Conservation (phyloP, 2,329 filamentous ascomycete genomes). For the Stagonosporopsis chrysanthemi region DNA sequence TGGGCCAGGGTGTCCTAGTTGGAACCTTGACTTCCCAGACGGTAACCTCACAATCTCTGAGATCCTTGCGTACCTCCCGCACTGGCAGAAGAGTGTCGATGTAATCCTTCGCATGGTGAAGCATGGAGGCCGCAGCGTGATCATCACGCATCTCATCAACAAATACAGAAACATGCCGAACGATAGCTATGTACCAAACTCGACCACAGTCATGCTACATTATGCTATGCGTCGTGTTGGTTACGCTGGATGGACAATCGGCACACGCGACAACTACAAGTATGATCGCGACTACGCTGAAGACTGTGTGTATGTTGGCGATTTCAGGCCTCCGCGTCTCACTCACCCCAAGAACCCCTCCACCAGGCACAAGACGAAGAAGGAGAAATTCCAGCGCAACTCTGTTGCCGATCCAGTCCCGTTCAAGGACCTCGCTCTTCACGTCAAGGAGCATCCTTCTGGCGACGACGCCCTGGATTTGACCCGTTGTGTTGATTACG, state of each 20-base stretch:
- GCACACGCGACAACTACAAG: slow-evolving; percentile 14
- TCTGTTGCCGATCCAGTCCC: slow-evolving; percentile 17
- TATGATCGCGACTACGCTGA: slow-evolving; percentile 14
- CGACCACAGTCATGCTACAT: slow-evolving; percentile 30
- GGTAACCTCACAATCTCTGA: slow-evolving; percentile 39
- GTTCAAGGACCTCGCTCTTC: slow-evolving; percentile 34
- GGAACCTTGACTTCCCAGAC: slow-evolving; percentile 33
- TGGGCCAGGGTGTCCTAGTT: slow-evolving; percentile 27
- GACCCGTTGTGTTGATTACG: slow-evolving; percentile 35
- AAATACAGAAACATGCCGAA: slow-evolving; percentile 9
- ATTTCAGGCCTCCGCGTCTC: slow-evolving; percentile 29
- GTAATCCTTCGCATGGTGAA: slow-evolving; percentile 34
- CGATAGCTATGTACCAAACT: slow-evolving; percentile 19
- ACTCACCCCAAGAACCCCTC: slow-evolving; percentile 21
- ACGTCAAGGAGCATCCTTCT: slow-evolving; percentile 33
- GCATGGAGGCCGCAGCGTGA: slow-evolving; percentile 24
- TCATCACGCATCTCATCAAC: slow-evolving; percentile 10
- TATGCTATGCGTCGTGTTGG: slow-evolving; percentile 32
- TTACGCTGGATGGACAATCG: slow-evolving; percentile 23
- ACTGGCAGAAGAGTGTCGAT: slow-evolving; percentile 36
- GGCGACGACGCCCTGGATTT: slow-evolving; percentile 40
- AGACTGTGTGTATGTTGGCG: slow-evolving; percentile 24
- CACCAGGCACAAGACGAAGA: slow-evolving; percentile 2
- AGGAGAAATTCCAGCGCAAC: slow-evolving; percentile 11
- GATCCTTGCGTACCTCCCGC: slow-evolving; percentile 35